Evolutionary conservation across 2,329 filamentous ascomycete genomes (phyloP), one percentile per base, ranked within the genome.

Genomic region (Fusarium domesticum): DNA sequence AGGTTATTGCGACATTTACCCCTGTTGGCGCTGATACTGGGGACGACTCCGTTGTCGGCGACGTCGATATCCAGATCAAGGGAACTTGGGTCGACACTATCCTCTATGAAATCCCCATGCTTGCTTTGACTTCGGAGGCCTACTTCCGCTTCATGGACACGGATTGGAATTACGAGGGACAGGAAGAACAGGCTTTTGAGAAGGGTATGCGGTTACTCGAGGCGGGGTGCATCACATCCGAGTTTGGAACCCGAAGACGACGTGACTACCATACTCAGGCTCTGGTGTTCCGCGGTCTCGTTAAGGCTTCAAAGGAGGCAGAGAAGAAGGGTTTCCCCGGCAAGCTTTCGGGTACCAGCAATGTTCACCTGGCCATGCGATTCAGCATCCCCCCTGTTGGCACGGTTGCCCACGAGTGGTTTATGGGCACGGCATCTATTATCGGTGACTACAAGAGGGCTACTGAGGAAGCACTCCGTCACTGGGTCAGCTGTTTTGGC

Each of bases 61-160:
- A 91, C 47, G 71, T 96, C 38, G 74, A 85, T 56, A 83, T 97
- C 52, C 73, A 81, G 32, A 85, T 95, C 51, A 83, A 83, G 57
- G 93, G 93, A 8, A 74, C 83, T 42, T 98, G 93, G 93, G 80
- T 89, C 7, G 90, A 96, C 56, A 97, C 93, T 0, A 98, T 98
- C 45, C 80, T 98, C 18, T 98, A 98, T 70, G 93, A 98, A 70
- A 96, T 98, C 45, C 93, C 93, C 0, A 77, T 98, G 17, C 77
- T 98, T 16, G 90, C 95, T 3, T 70, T 98, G 53, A 89, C 92
- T 1, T 96, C 90, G 37, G 92, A 98, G 67, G 89, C 93, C 38
- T 98, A 96, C 71, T 98, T 98, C 77, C 90, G 88, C 63, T 97
- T 96, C 69, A 89, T 90, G 73, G 90, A 98, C 63, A 88, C 71